Conservation (phyloP, 2,329 filamentous ascomycete species). For the Dothistroma septosporum region DNA sequence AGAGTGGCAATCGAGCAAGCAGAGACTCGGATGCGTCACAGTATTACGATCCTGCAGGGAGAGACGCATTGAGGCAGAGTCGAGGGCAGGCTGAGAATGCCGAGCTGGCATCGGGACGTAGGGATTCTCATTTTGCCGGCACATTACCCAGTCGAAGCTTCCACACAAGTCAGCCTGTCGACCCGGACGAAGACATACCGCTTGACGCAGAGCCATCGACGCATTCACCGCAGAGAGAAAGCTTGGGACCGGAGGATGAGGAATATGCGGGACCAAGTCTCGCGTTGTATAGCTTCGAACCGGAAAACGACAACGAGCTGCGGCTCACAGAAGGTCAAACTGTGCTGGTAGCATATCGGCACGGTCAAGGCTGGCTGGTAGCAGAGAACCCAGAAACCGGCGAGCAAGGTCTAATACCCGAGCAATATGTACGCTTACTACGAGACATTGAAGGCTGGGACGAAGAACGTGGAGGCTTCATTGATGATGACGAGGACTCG, state of each 20-base stretch:
- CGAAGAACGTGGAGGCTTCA: conserved; percentile 78
- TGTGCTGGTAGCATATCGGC: conserved; percentile 91
- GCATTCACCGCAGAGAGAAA: conserved; percentile 28
- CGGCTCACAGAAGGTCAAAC: conserved; percentile 91
- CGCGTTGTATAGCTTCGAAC: conserved; percentile 88
- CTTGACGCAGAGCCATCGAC: conserved; percentile 27
- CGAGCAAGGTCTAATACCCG: conserved; percentile 90
- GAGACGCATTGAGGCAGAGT: conserved; percentile 30
- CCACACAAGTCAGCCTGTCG: conserved; percentile 19
- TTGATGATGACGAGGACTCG: conserved; percentile 31
- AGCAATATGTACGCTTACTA: conserved; percentile 90
- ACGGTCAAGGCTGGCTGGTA: conserved; percentile 95
- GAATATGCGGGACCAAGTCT: conserved; percentile 97
- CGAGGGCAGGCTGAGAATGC: conserved; percentile 31
- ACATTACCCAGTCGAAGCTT: conserved; percentile 31
- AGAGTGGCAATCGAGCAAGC: conserved; percentile 48
- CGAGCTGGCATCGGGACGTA: conserved; percentile 9
- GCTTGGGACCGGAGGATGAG: conserved; percentile 62
- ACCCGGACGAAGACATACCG: conserved; percentile 25
- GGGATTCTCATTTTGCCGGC: conserved; percentile 52
- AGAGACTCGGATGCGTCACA: conserved; percentile 35
- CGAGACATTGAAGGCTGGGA: conserved; percentile 85
- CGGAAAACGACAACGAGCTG: conserved; percentile 95
- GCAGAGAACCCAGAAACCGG: conserved; percentile 91
- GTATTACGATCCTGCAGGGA: conserved; percentile 31